These are phyloP conservation scores for Paramarasmius palmivorus DNA, from an alignment of 1,284 basidiomycete species.

Conservation along the genomic window DNA sequence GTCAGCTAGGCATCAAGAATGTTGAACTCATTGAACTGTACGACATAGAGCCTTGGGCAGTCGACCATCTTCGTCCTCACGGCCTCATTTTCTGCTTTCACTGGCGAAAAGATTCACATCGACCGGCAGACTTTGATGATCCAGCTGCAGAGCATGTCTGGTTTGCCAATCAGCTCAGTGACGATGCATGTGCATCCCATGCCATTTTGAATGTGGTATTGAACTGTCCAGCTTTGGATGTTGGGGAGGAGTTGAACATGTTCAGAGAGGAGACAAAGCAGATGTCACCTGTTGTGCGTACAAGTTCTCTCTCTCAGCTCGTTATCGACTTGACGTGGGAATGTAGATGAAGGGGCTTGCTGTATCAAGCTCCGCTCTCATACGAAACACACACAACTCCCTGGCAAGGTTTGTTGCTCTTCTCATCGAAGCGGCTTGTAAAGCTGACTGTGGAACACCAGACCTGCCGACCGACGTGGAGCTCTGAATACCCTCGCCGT, in stretches of 20 bases:
- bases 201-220: conserved; percentile 60
- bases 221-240: conserved; percentile 50
- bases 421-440: background rate
- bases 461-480: conserved; percentile 59
- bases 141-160: conserved; percentile 55
- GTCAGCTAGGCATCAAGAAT: conserved; percentile 48
- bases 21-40: conserved; percentile 60
- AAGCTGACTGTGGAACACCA: conserved; percentile 22
- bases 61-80: conserved; percentile 53
- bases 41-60: conserved; percentile 61
- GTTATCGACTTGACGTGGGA: background rate
- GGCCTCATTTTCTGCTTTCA: conserved; percentile 64
- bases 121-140: conserved; percentile 49
- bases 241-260: conserved; percentile 43
- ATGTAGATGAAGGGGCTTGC: conserved; percentile 62
- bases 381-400: conserved; percentile 57
- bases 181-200: conserved; percentile 63
- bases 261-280: conserved; percentile 51
- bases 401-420: conserved; percentile 47
- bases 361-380: conserved; percentile 50
- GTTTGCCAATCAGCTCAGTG: conserved; percentile 68
- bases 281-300: conserved; percentile 57
- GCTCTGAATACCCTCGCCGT: conserved; percentile 45
- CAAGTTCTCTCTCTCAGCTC: conserved; percentile 1
- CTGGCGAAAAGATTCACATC: conserved; percentile 48